Evolutionary conservation across 1,284 basidiomycete species (phyloP), one percentile per base, ranked within the genome.

Genomic region (Ustilago lituana): DNA sequence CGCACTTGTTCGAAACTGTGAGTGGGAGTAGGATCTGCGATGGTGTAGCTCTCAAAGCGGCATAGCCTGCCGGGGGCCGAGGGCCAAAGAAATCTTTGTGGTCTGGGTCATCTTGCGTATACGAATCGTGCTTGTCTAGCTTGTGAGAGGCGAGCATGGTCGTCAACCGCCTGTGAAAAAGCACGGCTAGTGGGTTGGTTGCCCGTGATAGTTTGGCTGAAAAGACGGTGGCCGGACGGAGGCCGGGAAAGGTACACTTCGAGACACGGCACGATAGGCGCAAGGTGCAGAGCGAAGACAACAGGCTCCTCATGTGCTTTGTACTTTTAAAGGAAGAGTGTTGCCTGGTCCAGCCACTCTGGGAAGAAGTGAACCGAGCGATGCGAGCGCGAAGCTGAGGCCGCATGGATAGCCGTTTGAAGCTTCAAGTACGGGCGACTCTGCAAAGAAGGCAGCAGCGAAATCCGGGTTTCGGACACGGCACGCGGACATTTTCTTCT

Each of bases 1-100:
- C 80, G 40, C 79, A 82, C 39, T 77, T 75, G 58, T 80, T 77
- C 11, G 78, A 78, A 1, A 82, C 55, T 12, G 77, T 80, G 14
- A 81, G 56, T 6, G 74, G 71, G 9, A 82, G 75, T 4, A 73
- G 56, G 40, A 78, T 55, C 44, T 79, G 74, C 10, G 69, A 67
- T 0, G 62, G 33, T 4, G 66, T 58, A 2, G 61, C 69, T 24
- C 53, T 27, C 4, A 77, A 38, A 0, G 63, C 24, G 3, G 52
- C 23, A 40, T 71, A 77, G 50, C 74, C 74, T 1, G 56, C 26
- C 0, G 76, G 76, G 5, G 76, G 66, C 14, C 64, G 37, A 3
- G 76, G 65, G 6, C 55, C 63, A 26, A 71, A 71, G 36, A 63
- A 45, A 41, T 71, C 63, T 8, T 17, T 22, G 8, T 52, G 24